Base-by-base conservation (phyloP, 1,139 yeast species). In the Scheffersomyces stambukii region DNA sequence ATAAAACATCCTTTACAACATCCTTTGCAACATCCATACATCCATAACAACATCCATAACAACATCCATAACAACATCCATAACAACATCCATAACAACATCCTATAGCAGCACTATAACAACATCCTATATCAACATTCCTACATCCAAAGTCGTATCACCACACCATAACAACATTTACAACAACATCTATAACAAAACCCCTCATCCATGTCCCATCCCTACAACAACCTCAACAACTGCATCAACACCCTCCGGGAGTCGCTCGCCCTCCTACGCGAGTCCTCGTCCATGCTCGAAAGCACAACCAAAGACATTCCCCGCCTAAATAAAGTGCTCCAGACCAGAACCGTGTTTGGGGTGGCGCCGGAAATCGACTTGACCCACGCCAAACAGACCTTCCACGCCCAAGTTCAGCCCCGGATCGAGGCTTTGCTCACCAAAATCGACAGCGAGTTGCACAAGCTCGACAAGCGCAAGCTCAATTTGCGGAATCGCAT, bases 281-380 rank as follows among this genome's bases (percentile, higher is more conserved):
- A 50, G n/a, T 52, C 70, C 2, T 45, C 57, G 30, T 40, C 42
- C 13, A 31, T 48, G 6, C 41, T 67, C 7, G 57, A 54, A n/a
- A 50, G 48, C 1, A 48, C 65, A 5, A 61, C 68, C 7, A 39
- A 42, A 25, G 67, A 63, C 32, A 56, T 60, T 6, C 52, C 59
- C 7, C 38, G 70, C 14, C 44, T 65, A 28, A 51, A 50, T 28
- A 52, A 49, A 21, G 61, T 64, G 13, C 43, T 66, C 14, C 38
- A 45, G 18, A 60, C 70, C 8, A 50, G 56, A 14, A 56, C 57
- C 30, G 66, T 64, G 19, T 67, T 60, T 47, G 71, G 67, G 6
- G 41, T 67, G 19, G 61, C 64, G 1, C 69, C 74, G 1, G 66
- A 62, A 33, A 45, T 48, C 35, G 74, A 67, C 38, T 37, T 65